Evolutionary conservation across 2,329 filamentous ascomycete genomes (phyloP).

Genomic region (Dothidotthia symphoricarpi): DNA sequence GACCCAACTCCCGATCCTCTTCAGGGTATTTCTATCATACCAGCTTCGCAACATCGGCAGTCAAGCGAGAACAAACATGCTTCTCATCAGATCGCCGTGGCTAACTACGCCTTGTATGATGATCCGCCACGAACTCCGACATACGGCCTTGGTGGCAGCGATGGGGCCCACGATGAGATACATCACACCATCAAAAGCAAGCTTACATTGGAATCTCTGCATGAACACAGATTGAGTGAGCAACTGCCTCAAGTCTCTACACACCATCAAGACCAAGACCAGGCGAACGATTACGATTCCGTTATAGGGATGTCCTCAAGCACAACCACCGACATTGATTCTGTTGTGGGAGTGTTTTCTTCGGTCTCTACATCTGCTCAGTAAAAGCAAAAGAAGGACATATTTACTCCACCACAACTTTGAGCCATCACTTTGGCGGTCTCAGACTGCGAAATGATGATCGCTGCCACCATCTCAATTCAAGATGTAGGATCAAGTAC

Average conservation of each 20-base stretch:
- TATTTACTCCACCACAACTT: too few relatives aligned
- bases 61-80: conserved; percentile 5
- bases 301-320: not conserved
- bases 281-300: not conserved
- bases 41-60: conserved; percentile 13
- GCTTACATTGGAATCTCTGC: conserved; percentile 4
- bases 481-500: too few relatives aligned
- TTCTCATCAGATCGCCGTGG: conserved; percentile 2
- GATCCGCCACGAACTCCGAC: conserved; percentile 2
- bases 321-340: too few relatives aligned
- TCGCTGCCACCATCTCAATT: too few relatives aligned
- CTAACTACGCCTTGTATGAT: conserved; percentile 9
- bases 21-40: conserved; percentile 13
- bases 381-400: too few relatives aligned
- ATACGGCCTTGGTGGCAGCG: conserved; percentile 17
- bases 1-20: conserved; percentile 2
- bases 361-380: too few relatives aligned
- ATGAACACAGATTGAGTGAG: conserved; percentile 8
- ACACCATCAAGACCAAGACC: too few relatives aligned
- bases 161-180: conserved; percentile 3
- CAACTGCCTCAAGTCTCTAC: conserved; percentile 4
- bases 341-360: too few relatives aligned
- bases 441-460: too few relatives aligned
- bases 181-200: not conserved
- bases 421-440: too few relatives aligned